Percentiles rank a stretch among this genome's conserved stretches.
These are phyloP conservation scores for Euphorbia schlechtendalii DNA, from an alignment of 441 rosid species.

Conservation along the genomic window DNA sequence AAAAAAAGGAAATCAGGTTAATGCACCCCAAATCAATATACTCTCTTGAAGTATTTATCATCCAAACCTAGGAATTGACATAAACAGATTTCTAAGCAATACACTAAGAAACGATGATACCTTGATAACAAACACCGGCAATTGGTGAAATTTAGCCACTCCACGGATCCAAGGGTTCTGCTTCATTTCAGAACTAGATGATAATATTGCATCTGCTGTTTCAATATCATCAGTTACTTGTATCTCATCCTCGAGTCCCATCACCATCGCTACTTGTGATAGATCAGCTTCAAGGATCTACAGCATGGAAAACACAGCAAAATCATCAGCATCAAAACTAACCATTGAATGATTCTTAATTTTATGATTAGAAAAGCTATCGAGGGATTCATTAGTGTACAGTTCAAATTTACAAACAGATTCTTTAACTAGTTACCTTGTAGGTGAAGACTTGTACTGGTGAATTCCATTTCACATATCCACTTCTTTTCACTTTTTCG, in stretches of 20 bases:
- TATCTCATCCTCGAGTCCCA: conserved; percentile 77
- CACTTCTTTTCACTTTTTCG: conserved; percentile 30
- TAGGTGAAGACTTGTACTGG: conserved; percentile 62
- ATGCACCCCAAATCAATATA: neutral
- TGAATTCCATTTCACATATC: conserved; percentile 31
- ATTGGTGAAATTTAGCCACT: conserved; percentile 71
- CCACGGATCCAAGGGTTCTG: conserved; percentile 77
- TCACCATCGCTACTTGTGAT: conserved; percentile 70
- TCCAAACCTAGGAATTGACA: neutral
- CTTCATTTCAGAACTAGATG: conserved; percentile 66
- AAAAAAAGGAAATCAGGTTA: conserved; percentile 7
- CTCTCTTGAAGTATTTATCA: neutral
- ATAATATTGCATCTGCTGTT: conserved; percentile 76
- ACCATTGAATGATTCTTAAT: neutral
- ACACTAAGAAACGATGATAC: conserved; percentile 24
- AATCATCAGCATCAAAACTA: neutral
- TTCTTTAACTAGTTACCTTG: conserved; percentile 40
- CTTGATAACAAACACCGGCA: conserved; percentile 78
- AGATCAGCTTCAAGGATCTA: conserved; percentile 85
- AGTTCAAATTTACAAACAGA: neutral
- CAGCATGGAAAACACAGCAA: conserved; percentile 15
- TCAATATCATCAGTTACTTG: conserved; percentile 78
- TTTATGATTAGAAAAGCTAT: neutral
- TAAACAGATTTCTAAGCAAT: neutral
- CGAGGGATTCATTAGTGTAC: neutral